Evolutionary conservation across 441 rosid species (phyloP).

Genomic region (Kokia cookei): DNA sequence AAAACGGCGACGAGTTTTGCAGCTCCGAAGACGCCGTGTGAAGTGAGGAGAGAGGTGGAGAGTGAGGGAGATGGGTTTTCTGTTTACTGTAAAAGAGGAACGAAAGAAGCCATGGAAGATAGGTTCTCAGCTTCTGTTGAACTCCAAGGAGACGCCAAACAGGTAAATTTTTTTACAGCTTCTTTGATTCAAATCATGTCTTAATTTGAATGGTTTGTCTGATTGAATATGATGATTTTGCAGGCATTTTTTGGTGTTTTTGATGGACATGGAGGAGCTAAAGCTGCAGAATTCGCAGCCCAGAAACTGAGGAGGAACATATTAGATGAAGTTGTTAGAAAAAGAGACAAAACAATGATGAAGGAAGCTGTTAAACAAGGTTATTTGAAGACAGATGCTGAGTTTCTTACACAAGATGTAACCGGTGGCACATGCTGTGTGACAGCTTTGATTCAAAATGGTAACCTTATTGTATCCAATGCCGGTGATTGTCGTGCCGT

Average conservation of each 20-base stretch:
- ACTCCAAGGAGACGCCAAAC: slow-evolving; percentile 40
- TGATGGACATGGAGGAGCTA: slow-evolving; percentile 71
- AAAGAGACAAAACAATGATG: slow-evolving; percentile 20
- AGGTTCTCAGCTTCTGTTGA: slow-evolving; percentile 49
- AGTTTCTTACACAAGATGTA: slow-evolving; percentile 36
- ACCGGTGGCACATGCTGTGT: slow-evolving; percentile 68
- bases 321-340: slow-evolving; percentile 22
- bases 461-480: slow-evolving; percentile 48
- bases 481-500: slow-evolving; percentile 79
- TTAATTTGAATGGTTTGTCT: no score
- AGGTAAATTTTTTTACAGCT: slow-evolving; percentile 25
- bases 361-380: slow-evolving; percentile 45
- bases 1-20: slow-evolving; percentile 19
- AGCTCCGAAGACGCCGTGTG: slow-evolving; percentile 23
- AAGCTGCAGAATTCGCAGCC: slow-evolving; percentile 66
- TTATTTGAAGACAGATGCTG: slow-evolving; percentile 46
- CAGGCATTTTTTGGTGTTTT: slow-evolving; percentile 68
- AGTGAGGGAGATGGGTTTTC: slow-evolving; percentile 47
- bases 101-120: slow-evolving; percentile 68
- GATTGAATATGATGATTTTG: background rate
- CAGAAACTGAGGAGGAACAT: slow-evolving; percentile 50
- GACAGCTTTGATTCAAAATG: slow-evolving; percentile 46
- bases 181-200: background rate
- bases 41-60: slow-evolving; percentile 20
- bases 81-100: slow-evolving; percentile 66